Evolutionary conservation across 768 basidiomycete genomes (phyloP).

Genomic region (Leccinum ochraceum): DNA sequence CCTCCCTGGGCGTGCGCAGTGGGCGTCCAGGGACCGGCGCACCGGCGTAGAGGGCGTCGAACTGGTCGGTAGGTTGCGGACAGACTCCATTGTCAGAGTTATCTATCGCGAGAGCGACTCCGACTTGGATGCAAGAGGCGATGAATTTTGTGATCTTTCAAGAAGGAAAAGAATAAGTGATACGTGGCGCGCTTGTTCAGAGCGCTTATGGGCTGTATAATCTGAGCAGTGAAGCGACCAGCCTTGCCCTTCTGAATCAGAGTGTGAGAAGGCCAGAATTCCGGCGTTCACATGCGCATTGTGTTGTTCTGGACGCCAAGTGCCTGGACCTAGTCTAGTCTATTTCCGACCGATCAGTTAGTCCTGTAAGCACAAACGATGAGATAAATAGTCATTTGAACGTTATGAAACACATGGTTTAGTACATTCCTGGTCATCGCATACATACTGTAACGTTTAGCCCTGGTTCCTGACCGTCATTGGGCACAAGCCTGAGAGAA

Average conservation of each 20-base stretch:
- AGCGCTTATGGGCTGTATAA: conserved; percentile 26
- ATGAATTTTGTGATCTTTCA: conserved; percentile 13
- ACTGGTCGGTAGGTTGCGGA: conserved; percentile 20
- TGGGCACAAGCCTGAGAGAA: background rate
- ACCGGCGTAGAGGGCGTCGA: conserved; percentile 20
- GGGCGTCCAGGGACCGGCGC: conserved; percentile 31
- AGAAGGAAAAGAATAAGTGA: background rate
- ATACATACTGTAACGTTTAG: background rate
- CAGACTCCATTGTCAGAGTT: conserved; percentile 23
- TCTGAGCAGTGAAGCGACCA: conserved; percentile 15
- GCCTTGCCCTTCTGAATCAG: too few species aligned
- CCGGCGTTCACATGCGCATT: background rate
- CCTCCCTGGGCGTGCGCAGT: conserved; percentile 19
- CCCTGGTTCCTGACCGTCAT: background rate
- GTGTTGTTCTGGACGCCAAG: background rate
- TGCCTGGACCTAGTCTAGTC: background rate
- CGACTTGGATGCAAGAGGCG: conserved; percentile 26
- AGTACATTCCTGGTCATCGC: background rate
- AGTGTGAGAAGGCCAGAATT: background rate
- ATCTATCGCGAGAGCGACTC: conserved; percentile 29
- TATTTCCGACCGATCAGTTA: too few species aligned
- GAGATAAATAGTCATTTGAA: too few species aligned
- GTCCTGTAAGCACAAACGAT: background rate
- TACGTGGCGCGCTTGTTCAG: background rate
- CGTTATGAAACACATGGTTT: background rate